Percentiles rank a stretch among this genome's conserved stretches.
Evolutionary conservation across 1,139 yeast genomes (phyloP).

Genomic region (Saccharomyces pastorianus): DNA sequence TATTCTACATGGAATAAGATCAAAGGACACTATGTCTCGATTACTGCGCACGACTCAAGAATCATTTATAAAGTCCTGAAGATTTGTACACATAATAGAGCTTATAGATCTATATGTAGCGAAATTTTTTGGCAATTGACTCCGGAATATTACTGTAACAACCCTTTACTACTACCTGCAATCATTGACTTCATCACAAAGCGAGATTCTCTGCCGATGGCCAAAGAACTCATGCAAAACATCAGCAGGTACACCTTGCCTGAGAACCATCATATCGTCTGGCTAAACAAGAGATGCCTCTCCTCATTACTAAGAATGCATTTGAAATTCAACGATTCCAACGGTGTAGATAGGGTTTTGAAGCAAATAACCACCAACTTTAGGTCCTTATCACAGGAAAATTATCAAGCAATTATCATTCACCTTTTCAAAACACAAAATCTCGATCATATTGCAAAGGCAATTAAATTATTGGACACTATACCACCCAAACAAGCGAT

Average conservation of each 20-base stretch:
- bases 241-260: slow-evolving; percentile 15
- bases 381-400: slow-evolving; percentile 16
- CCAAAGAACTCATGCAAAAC: slow-evolving; percentile 29
- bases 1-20: slow-evolving; percentile 23
- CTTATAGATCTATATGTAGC: slow-evolving; percentile 28
- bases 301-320: slow-evolving; percentile 36
- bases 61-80: slow-evolving; percentile 30
- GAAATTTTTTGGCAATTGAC: slow-evolving; percentile 33
- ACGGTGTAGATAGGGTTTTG: slow-evolving; percentile 36
- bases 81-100: slow-evolving; percentile 30
- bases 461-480: slow-evolving; percentile 14
- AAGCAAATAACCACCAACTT: slow-evolving; percentile 25
- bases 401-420: slow-evolving; percentile 17
- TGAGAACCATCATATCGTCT: slow-evolving; percentile 23
- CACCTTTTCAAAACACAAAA: slow-evolving; percentile 14
- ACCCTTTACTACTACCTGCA: slow-evolving; percentile 33
- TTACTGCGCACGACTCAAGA: slow-evolving; percentile 22
- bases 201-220: slow-evolving; percentile 24
- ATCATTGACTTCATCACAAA: slow-evolving; percentile 33
- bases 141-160: slow-evolving; percentile 31
- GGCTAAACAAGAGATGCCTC: slow-evolving; percentile 23
- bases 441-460: slow-evolving; percentile 14
- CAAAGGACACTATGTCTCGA: slow-evolving; percentile 12
- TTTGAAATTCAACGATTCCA: slow-evolving; percentile 34
- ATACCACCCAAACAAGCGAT: slow-evolving; percentile 13